phyloP scores from a whole-genome alignment of 1,139 yeast species.

The Protomyces macrosporus region DNA sequence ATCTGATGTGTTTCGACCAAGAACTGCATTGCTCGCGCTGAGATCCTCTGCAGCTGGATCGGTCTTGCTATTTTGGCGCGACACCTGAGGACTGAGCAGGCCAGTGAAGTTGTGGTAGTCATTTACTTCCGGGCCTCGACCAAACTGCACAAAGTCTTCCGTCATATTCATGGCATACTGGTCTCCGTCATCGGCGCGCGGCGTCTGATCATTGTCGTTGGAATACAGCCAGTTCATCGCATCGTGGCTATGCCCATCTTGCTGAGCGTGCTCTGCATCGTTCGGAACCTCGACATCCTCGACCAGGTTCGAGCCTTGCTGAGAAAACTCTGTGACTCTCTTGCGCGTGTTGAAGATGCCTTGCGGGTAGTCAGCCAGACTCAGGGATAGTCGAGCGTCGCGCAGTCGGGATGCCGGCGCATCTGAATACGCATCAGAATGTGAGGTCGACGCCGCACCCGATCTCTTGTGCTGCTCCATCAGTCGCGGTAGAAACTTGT shows the following conservation, averaged over 20 bases:
- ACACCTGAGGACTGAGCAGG: not conserved
- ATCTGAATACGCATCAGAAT: too few relatives aligned
- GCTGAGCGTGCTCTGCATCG: not conserved
- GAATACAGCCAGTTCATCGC: not conserved
- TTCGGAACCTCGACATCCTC: not conserved
- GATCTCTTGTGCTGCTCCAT: too few relatives aligned
- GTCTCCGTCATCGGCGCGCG: not conserved
- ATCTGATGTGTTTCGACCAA: not conserved
- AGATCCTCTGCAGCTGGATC: not conserved
- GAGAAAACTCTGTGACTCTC: too few relatives aligned
- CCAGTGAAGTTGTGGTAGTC: not conserved
- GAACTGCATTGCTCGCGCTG: not conserved
- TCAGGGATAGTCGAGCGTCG: not conserved
- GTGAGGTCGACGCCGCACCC: too few relatives aligned
- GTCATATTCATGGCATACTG: not conserved
- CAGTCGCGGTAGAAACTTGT: too few relatives aligned
- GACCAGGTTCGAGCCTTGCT: not conserved
- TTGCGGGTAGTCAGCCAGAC: not conserved
- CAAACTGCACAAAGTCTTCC: not conserved
- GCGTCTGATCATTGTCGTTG: not conserved
- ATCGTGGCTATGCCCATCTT: not conserved
- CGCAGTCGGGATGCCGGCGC: too few relatives aligned
- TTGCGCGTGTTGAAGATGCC: not conserved
- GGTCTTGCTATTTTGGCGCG: not conserved
- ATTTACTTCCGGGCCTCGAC: not conserved